Base-by-base conservation (phyloP, 345 rosid species). In the Brassica nigra region DNA sequence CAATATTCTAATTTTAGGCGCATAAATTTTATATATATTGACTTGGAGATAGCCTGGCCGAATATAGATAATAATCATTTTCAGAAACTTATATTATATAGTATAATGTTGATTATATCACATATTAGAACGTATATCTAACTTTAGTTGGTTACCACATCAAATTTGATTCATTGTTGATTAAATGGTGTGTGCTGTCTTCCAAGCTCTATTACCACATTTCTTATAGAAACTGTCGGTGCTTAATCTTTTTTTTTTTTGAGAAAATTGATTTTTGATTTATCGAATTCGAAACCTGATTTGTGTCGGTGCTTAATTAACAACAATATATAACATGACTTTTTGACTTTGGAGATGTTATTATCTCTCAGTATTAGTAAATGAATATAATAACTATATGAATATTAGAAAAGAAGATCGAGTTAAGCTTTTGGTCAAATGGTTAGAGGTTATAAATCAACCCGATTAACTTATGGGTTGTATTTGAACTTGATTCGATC, bases 161-260 rank as follows among this genome's bases (percentile, higher is more conserved):
- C 79, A 80, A 75, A 75, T 76, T 87, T 84, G 58, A 23, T 23
- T 23, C 0, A 23, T 23, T 23, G 27, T 23, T 23, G 27, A 23
- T 23, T 23, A 59, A 74, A 74, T 74, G 33, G 69, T 76, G 58
- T 73, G 67, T 67, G 44, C 71, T 75, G 78, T 75, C 80, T 33
- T 66, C 75, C 1, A 70, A 76, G 33, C 68, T 54, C 77, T 81
- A 37, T 78, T 63, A 85, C 86, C 87, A 83, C 87, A 75, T 83
- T 78, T 67, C 83, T 39, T 75, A 74, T 70, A 62, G n/a, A 76
- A 71, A 74, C 87, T 84, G 87, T 84, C 87, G 87, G 87, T 82
- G 87, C 82, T 44, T 44, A 44, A 44, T 44, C 27, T 23, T 23
- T 23, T 23, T 23, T 23, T 23, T 23, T 23, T 23, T 23, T 23